phyloP scores from a whole-genome alignment of 768 basidiomycete species.

The Lactarius trivialis region DNA sequence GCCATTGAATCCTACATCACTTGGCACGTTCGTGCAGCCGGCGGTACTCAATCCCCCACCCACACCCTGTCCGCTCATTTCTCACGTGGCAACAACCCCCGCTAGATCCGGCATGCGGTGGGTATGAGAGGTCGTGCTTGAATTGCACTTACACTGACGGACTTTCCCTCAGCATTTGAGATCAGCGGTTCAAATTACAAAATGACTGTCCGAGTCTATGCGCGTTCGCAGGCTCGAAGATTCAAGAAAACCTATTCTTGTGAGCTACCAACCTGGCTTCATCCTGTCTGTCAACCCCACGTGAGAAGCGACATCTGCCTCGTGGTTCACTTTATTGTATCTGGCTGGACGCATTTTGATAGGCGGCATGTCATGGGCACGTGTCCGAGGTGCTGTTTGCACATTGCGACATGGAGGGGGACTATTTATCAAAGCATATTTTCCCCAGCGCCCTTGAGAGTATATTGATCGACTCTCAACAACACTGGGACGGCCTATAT shows the following conservation, averaged over 20 bases:
- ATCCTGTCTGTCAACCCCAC: not conserved
- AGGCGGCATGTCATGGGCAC: slow-evolving; percentile 2
- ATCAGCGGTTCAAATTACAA: not conserved
- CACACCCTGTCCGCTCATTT: not conserved
- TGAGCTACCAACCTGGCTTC: not conserved
- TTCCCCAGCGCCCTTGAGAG: not conserved
- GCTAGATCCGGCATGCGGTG: not conserved
- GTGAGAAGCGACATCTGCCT: not conserved
- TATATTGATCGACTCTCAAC: not conserved
- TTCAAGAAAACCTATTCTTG: not conserved
- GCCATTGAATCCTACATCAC: not conserved
- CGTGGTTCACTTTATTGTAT: not conserved
- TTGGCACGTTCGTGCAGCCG: not conserved
- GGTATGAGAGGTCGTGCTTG: not conserved
- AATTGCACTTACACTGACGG: not conserved
- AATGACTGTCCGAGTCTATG: not conserved
- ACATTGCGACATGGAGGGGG: not conserved
- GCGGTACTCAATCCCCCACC: not conserved
- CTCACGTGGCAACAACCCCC: not conserved
- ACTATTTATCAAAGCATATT: not conserved
- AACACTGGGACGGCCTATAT: not conserved
- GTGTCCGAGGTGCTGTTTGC: slow-evolving; percentile 7
- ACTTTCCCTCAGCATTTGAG: not conserved
- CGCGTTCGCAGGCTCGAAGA: not conserved
- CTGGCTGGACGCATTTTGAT: not conserved